Evolutionary conservation across 352 stramenopile species (phyloP).

Genomic region (Phytophthora sp.): DNA sequence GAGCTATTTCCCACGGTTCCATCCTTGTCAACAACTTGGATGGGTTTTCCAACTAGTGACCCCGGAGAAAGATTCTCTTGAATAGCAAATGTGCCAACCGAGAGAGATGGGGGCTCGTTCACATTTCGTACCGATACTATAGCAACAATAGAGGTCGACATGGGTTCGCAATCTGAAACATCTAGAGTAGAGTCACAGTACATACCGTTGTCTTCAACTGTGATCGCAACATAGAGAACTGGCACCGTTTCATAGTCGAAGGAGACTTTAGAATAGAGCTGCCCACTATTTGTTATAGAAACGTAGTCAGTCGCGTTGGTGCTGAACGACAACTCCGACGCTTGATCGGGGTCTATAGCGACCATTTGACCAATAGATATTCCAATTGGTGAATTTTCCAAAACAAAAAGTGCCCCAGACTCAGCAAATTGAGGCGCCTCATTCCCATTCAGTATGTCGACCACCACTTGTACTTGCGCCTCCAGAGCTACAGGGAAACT

Average conservation of each 20-base stretch:
- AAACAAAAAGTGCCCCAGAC: slow-evolving; percentile 37
- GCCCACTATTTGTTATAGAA: slow-evolving; percentile 23
- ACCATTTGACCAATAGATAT: slow-evolving; percentile 47
- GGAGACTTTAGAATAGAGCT: slow-evolving; percentile 15
- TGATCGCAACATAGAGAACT: slow-evolving; percentile 38
- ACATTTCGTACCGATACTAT: slow-evolving; percentile 42
- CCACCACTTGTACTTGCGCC: slow-evolving; percentile 32
- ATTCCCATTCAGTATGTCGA: slow-evolving; percentile 58
- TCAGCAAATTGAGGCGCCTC: slow-evolving; percentile 47
- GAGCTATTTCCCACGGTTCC: slow-evolving; percentile 34
- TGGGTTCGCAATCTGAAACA: slow-evolving; percentile 15
- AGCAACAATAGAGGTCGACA: slow-evolving; percentile 5
- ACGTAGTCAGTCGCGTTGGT: slow-evolving; percentile 48
- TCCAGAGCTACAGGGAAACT: slow-evolving; percentile 46
- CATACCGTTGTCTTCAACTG: slow-evolving; percentile 45
- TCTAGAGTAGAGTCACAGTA: slow-evolving; percentile 26
- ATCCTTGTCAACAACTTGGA: slow-evolving; percentile 53
- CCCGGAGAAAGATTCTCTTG: slow-evolving; percentile 52
- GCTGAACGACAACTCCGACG: slow-evolving; percentile 27
- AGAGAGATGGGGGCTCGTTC: slow-evolving; percentile 54
- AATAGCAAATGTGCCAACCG: slow-evolving; percentile 26
- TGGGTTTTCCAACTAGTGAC: slow-evolving; percentile 48
- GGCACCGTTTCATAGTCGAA: slow-evolving; percentile 55
- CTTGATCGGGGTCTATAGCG: slow-evolving; percentile 48
- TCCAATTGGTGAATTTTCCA: slow-evolving; percentile 42